Evolutionary conservation across 2,329 filamentous ascomycete genomes (phyloP).

Genomic region (Microcera coccophila): DNA sequence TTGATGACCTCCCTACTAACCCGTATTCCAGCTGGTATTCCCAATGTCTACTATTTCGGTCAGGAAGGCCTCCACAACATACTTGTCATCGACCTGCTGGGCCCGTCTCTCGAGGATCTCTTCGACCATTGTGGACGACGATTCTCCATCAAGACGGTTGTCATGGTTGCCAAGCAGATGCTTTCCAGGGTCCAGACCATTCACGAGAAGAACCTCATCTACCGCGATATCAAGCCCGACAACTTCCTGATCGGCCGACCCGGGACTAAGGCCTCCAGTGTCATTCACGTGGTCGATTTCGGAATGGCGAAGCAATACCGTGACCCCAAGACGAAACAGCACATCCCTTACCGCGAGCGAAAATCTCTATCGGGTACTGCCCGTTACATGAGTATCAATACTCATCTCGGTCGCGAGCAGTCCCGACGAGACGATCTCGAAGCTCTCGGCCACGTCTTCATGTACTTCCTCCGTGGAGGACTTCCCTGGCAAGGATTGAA

Average conservation of each 20-base stretch:
- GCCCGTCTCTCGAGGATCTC: conserved; percentile 90
- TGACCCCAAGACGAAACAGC: conserved; percentile 97
- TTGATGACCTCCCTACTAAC: conserved; percentile 18
- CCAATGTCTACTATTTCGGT: conserved; percentile 99
- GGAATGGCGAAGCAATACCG: conserved; percentile 99
- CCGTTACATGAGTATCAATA: conserved; percentile 99
- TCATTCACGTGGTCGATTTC: conserved; percentile 98
- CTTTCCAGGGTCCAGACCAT: conserved; percentile 88
- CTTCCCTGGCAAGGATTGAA: conserved; percentile 71
- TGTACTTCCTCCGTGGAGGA: conserved; percentile 70
- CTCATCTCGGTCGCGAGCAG: conserved; percentile 92
- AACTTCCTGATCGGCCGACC: conserved; percentile 97
- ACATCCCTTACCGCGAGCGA: conserved; percentile 94
- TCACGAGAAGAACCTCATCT: conserved; percentile 98
- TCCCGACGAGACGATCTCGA: conserved; percentile 94
- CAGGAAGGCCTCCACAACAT: conserved; percentile 99
- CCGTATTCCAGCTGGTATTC: conserved; percentile 72
- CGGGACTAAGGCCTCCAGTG: conserved; percentile 89
- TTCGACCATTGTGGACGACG: conserved; percentile 96
- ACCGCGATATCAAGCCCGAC: conserved; percentile 98
- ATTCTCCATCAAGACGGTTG: conserved; percentile 95
- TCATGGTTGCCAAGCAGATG: conserved; percentile 99
- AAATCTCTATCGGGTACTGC: conserved; percentile 96
- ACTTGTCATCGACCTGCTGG: conserved; percentile 92
- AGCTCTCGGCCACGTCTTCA: conserved; percentile 72